Evolutionary conservation across 2,329 filamentous ascomycete species (phyloP).

Genomic region (Fusarium veterinarium): DNA sequence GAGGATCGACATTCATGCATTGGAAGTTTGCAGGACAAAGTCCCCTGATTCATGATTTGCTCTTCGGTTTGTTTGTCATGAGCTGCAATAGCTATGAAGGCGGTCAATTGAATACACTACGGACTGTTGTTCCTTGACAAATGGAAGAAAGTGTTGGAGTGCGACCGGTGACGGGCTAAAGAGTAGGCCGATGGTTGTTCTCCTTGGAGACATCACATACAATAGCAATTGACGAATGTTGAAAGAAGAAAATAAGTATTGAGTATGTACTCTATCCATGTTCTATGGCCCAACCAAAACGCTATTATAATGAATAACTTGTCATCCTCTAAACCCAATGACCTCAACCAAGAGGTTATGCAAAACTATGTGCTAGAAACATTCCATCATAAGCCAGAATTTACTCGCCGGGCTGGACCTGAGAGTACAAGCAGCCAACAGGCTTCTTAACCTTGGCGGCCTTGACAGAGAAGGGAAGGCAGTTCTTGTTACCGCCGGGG

Average conservation of each 20-base stretch:
- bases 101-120: rapidly evolving
- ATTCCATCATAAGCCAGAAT: not conserved
- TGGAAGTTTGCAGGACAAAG: not conserved
- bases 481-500: slow-evolving; percentile 53
- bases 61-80: not conserved
- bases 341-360: not conserved
- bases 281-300: not conserved
- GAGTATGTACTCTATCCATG: slow-evolving; percentile 12
- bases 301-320: slow-evolving; percentile 10
- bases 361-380: not conserved
- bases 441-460: slow-evolving; percentile 47
- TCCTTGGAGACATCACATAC: not conserved
- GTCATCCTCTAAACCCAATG: not conserved
- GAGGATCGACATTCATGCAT: slow-evolving; percentile 3
- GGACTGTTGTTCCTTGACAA: not conserved
- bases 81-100: not conserved
- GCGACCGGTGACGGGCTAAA: rapidly evolving
- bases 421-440: slow-evolving; percentile 53
- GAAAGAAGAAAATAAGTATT: slow-evolving; percentile 3
- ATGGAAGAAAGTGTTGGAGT: not conserved
- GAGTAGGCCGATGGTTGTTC: not conserved
- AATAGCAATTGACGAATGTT: not conserved
- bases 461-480: slow-evolving; percentile 51
- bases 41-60: not conserved
- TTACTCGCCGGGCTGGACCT: slow-evolving; percentile 4